These are phyloP conservation scores for Pelargonium australe DNA, from an alignment of 441 rosid genomes.

Conservation along the genomic window DNA sequence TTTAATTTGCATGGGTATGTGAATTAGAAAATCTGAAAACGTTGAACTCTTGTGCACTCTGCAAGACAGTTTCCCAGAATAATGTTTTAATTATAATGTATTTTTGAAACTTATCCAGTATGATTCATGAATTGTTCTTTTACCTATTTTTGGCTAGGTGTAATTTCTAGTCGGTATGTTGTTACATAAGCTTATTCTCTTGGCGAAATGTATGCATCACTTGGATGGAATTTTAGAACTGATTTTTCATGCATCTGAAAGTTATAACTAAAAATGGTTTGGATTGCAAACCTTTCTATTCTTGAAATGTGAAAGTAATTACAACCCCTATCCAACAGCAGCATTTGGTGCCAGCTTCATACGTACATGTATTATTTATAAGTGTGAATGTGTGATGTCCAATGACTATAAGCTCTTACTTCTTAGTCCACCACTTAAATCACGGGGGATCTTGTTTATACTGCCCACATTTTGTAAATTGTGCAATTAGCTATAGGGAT, in stretches of 20 bases:
- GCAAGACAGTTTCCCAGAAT: too few species aligned
- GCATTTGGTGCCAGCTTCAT: too few species aligned
- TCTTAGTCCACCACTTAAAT: background rate
- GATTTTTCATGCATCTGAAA: background rate
- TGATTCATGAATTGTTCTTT: background rate
- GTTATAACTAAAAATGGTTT: too few species aligned
- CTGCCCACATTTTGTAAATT: background rate
- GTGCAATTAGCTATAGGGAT: background rate
- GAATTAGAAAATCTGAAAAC: constrained; percentile 14
- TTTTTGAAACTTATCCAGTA: background rate
- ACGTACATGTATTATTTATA: too few species aligned
- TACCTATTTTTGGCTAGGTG: background rate
- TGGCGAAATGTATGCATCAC: background rate
- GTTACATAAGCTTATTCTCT: background rate
- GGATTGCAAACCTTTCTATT: too few species aligned
- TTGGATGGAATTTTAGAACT: background rate
- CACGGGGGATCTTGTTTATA: background rate
- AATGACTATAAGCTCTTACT: background rate
- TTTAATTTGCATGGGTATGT: constrained; percentile 31
- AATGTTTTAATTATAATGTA: too few species aligned
- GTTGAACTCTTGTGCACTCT: background rate
- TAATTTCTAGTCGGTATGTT: background rate
- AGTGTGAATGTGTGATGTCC: background rate
- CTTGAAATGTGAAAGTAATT: too few species aligned
- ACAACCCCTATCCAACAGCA: too few species aligned